Base-by-base conservation (phyloP, 805 yeast genomes). In the Lipomyces mesembrius region DNA sequence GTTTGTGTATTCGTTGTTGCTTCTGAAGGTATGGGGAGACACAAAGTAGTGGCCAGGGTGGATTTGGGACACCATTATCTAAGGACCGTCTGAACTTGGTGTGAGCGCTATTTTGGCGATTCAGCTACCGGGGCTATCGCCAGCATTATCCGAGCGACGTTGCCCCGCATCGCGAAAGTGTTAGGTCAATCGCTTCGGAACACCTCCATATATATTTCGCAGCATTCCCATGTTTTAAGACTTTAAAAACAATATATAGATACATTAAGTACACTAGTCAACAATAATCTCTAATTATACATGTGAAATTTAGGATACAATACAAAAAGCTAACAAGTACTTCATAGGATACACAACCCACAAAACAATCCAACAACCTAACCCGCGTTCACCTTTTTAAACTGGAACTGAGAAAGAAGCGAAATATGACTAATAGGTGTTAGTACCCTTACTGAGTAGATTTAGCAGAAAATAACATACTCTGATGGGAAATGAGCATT, bases 401-500 rank as follows among this genome's bases (percentile, higher is more conserved):
- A 68, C 61, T 68, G 71, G 57, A 68, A 29, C 59, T 68, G 71
- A 22, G 69, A 59, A 58, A 67, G 52, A 49, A 68, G 56, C 46
- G 71, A 66, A 14, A 68, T 46, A 37, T 68, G 71, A 57, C 68
- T 65, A 55, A 8, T n/a, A n/a, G 46, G 5, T 32, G 54, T 57
- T 57, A 64, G 35, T 14, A 46, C 39, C 17, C 11, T 11, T 11
- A 37, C 17, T 14, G 5, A 12, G 14, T 11, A 37, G 5, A 37
- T 11, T 14, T 3, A 37, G 39, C 39, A 37, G 8, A 14, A 32
- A 20, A 8, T 8, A 20, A 64, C 68, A 54, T 58, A 65, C 68
- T 68, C 71, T 20, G 71, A 68, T 27, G 98, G 97, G 80, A 89
- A 90, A 77, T 92, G 91, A 27, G 92, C 91, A 75, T 91, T 91